These are phyloP conservation scores for Aegilops bicornis DNA, from an alignment of 176 grass and related monocot species.

Conservation along the genomic window DNA sequence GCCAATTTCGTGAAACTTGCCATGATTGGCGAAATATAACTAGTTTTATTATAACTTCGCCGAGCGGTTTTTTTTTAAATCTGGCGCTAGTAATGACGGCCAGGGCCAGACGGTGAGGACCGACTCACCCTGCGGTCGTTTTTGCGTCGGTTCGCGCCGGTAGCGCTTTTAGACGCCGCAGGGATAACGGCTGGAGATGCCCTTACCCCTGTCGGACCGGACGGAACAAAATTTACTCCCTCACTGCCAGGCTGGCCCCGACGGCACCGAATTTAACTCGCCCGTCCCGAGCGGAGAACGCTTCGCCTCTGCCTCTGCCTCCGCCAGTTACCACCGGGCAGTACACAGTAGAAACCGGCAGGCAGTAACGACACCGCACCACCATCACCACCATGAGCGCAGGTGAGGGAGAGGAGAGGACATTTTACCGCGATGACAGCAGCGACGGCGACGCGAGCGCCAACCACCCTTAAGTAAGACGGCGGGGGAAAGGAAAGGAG, in stretches of 20 bases:
- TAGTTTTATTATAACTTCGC: too few relatives aligned
- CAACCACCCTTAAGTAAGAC: conserved; percentile 50
- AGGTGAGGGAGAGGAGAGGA: not conserved
- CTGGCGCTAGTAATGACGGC: too few relatives aligned
- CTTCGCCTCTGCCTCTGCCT: not conserved
- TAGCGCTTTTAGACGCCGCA: too few relatives aligned
- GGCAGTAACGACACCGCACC: conserved; percentile 19
- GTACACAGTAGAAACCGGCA: conserved; percentile 28
- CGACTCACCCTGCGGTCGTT: too few relatives aligned
- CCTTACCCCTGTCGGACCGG: not conserved
- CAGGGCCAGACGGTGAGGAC: too few relatives aligned
- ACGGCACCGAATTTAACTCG: not conserved
- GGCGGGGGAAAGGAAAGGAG: not conserved
- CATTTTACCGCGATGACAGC: conserved; percentile 26
- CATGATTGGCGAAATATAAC: too few relatives aligned
- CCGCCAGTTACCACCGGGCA: conserved; percentile 1
- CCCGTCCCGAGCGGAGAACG: not conserved
- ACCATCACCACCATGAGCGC: conserved; percentile 10
- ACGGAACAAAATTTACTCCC: not conserved
- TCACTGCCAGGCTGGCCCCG: not conserved
- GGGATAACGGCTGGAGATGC: too few relatives aligned
- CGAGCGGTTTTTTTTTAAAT: too few relatives aligned
- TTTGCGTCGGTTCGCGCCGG: too few relatives aligned
- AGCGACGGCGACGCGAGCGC: conserved; percentile 8
- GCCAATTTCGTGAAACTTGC: too few relatives aligned